Evolutionary conservation across 306 rosid genomes (phyloP).

Genomic region (Vigna angularis): DNA sequence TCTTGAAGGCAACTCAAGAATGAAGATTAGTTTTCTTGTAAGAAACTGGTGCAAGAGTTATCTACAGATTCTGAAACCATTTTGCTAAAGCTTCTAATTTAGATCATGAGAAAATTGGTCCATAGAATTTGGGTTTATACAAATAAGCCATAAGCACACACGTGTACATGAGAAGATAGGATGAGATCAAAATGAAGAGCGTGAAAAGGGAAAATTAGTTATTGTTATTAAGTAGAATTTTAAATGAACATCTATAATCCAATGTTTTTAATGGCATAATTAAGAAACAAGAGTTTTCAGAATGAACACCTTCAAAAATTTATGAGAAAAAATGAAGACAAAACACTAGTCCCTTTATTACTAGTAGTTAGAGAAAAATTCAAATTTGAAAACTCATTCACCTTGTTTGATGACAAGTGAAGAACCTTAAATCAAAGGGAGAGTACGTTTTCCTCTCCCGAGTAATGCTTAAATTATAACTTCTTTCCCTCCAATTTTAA

Average conservation of each 20-base stretch:
- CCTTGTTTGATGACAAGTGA: slow-evolving; percentile 15
- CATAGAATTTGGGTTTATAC: slow-evolving; percentile 2
- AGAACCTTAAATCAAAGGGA: background rate
- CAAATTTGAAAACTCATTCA: slow-evolving; percentile 14
- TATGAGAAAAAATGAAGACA: slow-evolving; percentile 29
- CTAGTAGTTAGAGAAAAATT: slow-evolving; percentile 23
- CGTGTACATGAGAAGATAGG: background rate
- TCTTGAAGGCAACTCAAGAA: slow-evolving; percentile 21
- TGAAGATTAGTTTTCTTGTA: slow-evolving; percentile 20
- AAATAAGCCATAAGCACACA: slow-evolving; percentile 32
- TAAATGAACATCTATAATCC: slow-evolving; percentile 6
- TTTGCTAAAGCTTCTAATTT: slow-evolving; percentile 19
- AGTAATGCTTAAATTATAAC: background rate
- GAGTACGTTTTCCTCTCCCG: background rate
- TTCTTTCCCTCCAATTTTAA: background rate
- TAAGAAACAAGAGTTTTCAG: slow-evolving; percentile 8
- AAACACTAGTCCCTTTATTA: slow-evolving; percentile 14
- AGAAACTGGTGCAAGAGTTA: slow-evolving; percentile 18
- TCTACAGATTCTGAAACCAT: slow-evolving; percentile 15
- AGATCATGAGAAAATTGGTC: slow-evolving; percentile 27
- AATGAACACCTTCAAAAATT: background rate
- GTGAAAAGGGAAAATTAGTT: slow-evolving; percentile 17
- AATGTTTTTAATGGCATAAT: background rate
- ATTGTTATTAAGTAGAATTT: slow-evolving; percentile 25
- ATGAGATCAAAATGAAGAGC: slow-evolving; percentile 29